These are phyloP conservation scores for Botrytis fabae DNA, from an alignment of 2,329 filamentous ascomycete species.

Conservation along the genomic window DNA sequence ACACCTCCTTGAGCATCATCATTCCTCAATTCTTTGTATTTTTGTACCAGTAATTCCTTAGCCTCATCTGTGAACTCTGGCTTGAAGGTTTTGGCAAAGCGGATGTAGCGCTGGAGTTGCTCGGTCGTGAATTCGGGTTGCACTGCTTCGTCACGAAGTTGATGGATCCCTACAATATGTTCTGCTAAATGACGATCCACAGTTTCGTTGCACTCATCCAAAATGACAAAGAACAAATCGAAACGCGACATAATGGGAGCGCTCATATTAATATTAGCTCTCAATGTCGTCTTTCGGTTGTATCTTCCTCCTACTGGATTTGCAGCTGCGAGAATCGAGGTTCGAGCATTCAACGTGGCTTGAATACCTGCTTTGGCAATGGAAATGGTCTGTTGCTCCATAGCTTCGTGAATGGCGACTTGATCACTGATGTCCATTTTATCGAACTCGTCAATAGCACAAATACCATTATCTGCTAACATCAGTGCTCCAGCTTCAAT, in stretches of 20 bases:
- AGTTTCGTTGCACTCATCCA: slow-evolving; percentile 93
- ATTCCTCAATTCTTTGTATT: slow-evolving; percentile 91
- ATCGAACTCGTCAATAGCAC: slow-evolving; percentile 98
- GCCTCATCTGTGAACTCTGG: slow-evolving; percentile 90
- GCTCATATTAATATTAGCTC: slow-evolving; percentile 97
- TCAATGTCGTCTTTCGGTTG: slow-evolving; percentile 90
- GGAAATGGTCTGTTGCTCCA: slow-evolving; percentile 99
- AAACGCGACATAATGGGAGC: slow-evolving; percentile 99
- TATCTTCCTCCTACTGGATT: slow-evolving; percentile 97
- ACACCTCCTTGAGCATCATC: slow-evolving; percentile 94
- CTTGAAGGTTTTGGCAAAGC: slow-evolving; percentile 91
- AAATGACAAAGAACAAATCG: slow-evolving; percentile 95
- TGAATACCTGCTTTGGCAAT: slow-evolving; percentile 99
- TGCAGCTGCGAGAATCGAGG: slow-evolving; percentile 91
- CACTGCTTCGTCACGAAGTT: slow-evolving; percentile 86
- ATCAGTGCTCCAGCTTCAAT: slow-evolving; percentile 98
- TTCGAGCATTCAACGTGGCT: slow-evolving; percentile 92
- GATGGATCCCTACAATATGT: slow-evolving; percentile 93
- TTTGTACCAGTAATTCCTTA: slow-evolving; percentile 79
- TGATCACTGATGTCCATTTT: slow-evolving; percentile 99
- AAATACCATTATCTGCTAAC: slow-evolving; percentile 95
- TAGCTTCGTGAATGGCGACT: slow-evolving; percentile 98
- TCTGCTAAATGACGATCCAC: slow-evolving; percentile 88
- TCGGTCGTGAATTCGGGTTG: slow-evolving; percentile 94
- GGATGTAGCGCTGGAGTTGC: slow-evolving; percentile 94